Conservation (phyloP, 2,329 filamentous ascomycete genomes). For the Ploettnerulaceae sp. region DNA sequence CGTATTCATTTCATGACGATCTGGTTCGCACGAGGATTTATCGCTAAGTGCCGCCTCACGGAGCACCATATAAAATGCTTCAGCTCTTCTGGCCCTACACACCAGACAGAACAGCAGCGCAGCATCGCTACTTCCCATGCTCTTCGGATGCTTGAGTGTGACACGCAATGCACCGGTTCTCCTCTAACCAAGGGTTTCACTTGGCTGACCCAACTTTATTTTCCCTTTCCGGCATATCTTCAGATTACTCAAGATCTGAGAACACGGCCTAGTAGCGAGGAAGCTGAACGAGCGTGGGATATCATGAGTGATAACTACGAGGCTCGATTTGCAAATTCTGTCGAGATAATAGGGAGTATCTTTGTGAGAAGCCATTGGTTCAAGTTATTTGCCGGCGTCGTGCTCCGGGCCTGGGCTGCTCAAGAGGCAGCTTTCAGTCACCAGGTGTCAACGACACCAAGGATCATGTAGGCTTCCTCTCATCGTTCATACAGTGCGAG, state of each 20-base stretch:
- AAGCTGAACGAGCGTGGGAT: constrained; percentile 31
- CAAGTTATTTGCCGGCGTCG: constrained; percentile 22
- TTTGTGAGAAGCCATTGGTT: constrained; percentile 16
- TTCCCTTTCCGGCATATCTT: constrained; percentile 34
- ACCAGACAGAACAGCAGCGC: constrained; percentile 28
- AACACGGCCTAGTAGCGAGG: constrained; percentile 23
- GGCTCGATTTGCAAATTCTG: constrained; percentile 20
- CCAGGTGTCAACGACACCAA: constrained; percentile 18
- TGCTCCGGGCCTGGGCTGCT: constrained; percentile 29
- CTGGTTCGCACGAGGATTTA: constrained; percentile 24
- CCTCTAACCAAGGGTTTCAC: constrained; percentile 29
- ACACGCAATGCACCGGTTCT: constrained; percentile 32
- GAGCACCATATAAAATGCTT: constrained; percentile 27
- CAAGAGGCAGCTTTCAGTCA: constrained; percentile 19
- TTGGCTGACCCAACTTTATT: constrained; percentile 33
- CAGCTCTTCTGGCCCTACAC: constrained; percentile 14
- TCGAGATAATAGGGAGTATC: constrained; percentile 5
- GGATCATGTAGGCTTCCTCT: constrained; percentile 25
- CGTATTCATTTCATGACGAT: constrained; percentile 36
- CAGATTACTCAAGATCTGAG: constrained; percentile 33
- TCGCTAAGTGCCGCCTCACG: constrained; percentile 30
- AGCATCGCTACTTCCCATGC: constrained; percentile 33
- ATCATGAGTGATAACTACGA: constrained; percentile 27
- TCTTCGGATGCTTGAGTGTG: constrained; percentile 32
- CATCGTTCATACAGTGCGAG: too few relatives aligned